Evolutionary conservation across 495 filamentous ascomycete species (phyloP), one percentile per base, ranked within the genome.

Genomic region (Aspergillus incahuasiensis): DNA sequence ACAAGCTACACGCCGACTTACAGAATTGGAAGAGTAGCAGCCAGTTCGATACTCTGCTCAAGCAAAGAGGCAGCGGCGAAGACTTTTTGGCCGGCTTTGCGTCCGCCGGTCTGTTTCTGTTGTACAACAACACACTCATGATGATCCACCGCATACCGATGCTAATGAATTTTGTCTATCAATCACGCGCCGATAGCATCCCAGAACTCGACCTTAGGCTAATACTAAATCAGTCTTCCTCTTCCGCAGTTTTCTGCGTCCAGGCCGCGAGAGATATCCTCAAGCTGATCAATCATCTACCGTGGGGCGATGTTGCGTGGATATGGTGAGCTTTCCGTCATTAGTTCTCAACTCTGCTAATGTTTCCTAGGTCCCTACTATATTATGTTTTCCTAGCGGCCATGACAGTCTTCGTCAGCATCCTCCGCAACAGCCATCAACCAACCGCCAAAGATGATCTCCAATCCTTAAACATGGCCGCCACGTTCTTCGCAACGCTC

Each of bases 131-230:
- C 72, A 91, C 89, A 54, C 74, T 96, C 54, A 96, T 91, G 15
- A 97, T 95, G 34, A 92, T 97, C 54, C 92, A 97, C 71, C 90
- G 94, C 22, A 92, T 97, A 85, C 94, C 90, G 2, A 80, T 95
- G 56, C 87, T 96, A 62, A 86, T 96, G 63, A 90, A 92, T 18
- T 95, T 57, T 42, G 47, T 48, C 7, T 61, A 63, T 34, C 39
- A 52, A 30, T 51, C 41, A n/a, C 54, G 50, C 19, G 39, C 45
- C 19, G 56, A 44, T 1, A 57, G 39, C n/a, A 40, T 45, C 25
- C 20, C 42, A 24, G 25, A 52, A 16, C 19, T 52, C 25, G 43
- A 56, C 32, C 35, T 45, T 6, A 35, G 48, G 30, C 47, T 52
- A 8, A 57, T 95, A 40, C 89, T 92, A 51, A 88, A 87, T 5